Percentiles rank a stretch among this genome's conserved stretches.
Conservation (phyloP, 345 rosid species). For the Rhizophora mangle region DNA sequence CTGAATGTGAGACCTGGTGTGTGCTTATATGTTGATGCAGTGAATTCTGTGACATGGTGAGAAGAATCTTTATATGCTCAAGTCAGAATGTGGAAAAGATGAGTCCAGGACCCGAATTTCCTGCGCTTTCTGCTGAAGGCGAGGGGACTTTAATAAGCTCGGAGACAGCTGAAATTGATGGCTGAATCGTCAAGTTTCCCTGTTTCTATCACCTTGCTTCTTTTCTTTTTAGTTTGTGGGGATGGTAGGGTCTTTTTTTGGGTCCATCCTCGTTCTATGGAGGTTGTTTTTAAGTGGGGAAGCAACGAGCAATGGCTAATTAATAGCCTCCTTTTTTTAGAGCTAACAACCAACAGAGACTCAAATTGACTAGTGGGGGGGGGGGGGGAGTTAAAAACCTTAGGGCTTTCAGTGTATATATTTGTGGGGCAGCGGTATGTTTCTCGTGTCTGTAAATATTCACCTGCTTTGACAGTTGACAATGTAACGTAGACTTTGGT, state of each 20-base stretch:
- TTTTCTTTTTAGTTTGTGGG: conserved; percentile 10
- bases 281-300: conserved; percentile 18
- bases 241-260: conserved; percentile 3
- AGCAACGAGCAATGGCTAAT: conserved; percentile 15
- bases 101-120: conserved; percentile 25
- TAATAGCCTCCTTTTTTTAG: conserved; percentile 42
- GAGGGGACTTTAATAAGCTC: conserved; percentile 43
- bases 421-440: conserved; percentile 7
- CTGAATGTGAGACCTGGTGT: background rate
- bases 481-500: conserved; percentile 13
- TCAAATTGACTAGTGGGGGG: background rate
- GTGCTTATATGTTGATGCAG: conserved; percentile 7
- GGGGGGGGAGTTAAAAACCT: conserved; percentile 11
- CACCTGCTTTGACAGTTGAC: conserved; percentile 10
- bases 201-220: background rate
- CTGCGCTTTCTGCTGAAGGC: conserved; percentile 7
- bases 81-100: conserved; percentile 32
- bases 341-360: conserved; percentile 31
- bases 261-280: conserved; percentile 1
- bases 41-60: conserved; percentile 33
- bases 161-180: conserved; percentile 35
- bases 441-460: conserved; percentile 30
- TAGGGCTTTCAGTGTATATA: conserved; percentile 25
- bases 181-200: conserved; percentile 20
- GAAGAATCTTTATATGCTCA: conserved; percentile 27